Evolutionary conservation across 257 asterid species (phyloP).

Genomic region (Nicotiana otophora): DNA sequence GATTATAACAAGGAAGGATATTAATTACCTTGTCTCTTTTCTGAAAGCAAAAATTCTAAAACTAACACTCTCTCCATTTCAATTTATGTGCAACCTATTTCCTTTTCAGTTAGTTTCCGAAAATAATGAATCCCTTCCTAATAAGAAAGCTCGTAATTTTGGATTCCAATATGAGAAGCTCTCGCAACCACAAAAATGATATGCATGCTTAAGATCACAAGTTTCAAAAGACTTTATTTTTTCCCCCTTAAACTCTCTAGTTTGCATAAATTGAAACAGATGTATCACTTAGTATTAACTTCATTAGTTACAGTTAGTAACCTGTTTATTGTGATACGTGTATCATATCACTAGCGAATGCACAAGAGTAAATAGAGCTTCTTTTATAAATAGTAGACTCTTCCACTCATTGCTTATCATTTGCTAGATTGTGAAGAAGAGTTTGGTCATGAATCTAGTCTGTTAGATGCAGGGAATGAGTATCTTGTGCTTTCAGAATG

Average conservation of each 20-base stretch:
- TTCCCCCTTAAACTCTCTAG: too few relatives aligned
- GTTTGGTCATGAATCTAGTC: background rate
- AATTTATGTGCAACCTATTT: too few relatives aligned
- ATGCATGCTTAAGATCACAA: too few relatives aligned
- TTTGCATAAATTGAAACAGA: too few relatives aligned
- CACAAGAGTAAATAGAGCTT: background rate
- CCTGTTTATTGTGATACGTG: background rate
- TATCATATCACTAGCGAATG: background rate
- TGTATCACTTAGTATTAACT: background rate
- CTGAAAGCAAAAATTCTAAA: background rate
- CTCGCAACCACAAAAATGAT: too few relatives aligned
- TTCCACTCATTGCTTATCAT: background rate
- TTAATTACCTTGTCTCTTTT: background rate
- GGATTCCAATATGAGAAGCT: too few relatives aligned
- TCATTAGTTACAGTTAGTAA: background rate
- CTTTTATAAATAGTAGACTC: background rate
- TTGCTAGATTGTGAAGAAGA: background rate
- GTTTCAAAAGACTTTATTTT: too few relatives aligned
- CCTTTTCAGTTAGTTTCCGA: too few relatives aligned
- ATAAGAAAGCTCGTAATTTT: too few relatives aligned
- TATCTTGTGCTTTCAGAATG: background rate
- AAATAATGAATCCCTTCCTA: too few relatives aligned
- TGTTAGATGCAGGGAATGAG: background rate
- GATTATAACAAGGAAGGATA: background rate
- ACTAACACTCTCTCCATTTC: background rate